phyloP scores from a whole-genome alignment of 331 rosid species.

The Erythrophleum ivorense region DNA sequence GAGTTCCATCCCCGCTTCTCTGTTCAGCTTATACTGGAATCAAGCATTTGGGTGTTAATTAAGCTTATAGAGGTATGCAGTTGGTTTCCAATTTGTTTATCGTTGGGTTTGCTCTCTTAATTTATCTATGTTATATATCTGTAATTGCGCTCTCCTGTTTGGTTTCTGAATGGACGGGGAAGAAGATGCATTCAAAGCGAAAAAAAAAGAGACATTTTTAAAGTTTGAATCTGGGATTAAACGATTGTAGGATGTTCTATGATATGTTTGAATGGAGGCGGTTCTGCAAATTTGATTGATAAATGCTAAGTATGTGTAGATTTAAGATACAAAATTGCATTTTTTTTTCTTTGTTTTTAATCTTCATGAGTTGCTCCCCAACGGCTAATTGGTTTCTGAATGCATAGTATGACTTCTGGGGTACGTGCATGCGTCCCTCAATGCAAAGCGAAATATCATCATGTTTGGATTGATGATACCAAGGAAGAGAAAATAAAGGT shows the following conservation, averaged over 20 bases:
- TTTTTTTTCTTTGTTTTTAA: background rate
- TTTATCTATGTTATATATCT: background rate
- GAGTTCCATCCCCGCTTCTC: background rate
- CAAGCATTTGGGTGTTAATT: background rate
- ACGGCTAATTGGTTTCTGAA: conserved; percentile 21
- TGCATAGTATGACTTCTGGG: background rate
- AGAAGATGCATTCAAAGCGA: background rate
- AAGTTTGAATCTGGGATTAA: conserved; percentile 20
- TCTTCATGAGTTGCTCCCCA: background rate
- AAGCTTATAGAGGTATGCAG: background rate
- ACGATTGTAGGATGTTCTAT: conserved; percentile 12
- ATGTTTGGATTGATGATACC: background rate
- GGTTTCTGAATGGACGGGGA: background rate
- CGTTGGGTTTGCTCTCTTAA: background rate
- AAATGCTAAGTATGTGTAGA: background rate
- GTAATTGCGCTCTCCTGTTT: background rate
- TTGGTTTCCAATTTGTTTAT: background rate
- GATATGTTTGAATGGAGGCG: conserved; percentile 28
- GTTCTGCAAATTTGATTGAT: conserved; percentile 20
- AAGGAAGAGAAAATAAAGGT: conserved; percentile 28
- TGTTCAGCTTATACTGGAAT: background rate
- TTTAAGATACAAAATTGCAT: background rate
- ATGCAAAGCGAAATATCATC: conserved; percentile 2
- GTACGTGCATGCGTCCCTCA: conserved; percentile 23
- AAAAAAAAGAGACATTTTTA: background rate